Conservation (phyloP, 805 yeast species). For the Millerozyma miso region DNA sequence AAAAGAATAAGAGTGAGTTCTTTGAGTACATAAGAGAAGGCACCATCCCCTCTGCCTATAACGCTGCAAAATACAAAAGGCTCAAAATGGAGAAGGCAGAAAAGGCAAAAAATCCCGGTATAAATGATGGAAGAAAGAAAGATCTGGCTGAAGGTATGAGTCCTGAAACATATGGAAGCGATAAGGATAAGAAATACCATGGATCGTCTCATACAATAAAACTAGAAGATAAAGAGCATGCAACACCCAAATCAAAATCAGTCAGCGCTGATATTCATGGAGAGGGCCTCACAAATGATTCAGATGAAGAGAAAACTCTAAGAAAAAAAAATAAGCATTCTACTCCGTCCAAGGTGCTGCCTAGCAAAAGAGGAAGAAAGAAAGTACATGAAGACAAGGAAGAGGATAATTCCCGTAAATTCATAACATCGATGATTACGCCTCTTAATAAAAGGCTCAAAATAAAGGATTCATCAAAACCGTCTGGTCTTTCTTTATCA, state of each 20-base stretch:
- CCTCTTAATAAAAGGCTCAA: slow-evolving; percentile 9
- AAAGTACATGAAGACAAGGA: slow-evolving; percentile 4
- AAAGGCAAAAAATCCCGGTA: slow-evolving; percentile 4
- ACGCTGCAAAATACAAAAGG: slow-evolving; percentile 4
- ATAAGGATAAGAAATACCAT: not conserved
- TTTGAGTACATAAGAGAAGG: slow-evolving; percentile 22
- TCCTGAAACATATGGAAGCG: not conserved
- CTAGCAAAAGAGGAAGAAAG: slow-evolving; percentile 5
- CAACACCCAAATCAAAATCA: not conserved
- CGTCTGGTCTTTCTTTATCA: slow-evolving; percentile 9
- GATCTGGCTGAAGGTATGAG: not conserved
- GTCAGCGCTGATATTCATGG: not conserved
- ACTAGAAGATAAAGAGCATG: not conserved
- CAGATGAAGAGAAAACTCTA: slow-evolving; percentile 7
- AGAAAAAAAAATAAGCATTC: slow-evolving; percentile 2
- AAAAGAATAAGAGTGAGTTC: slow-evolving; percentile 24
- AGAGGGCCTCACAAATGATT: not conserved
- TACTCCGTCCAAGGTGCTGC: not conserved
- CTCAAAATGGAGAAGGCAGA: slow-evolving; percentile 6
- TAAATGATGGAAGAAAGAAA: not conserved
- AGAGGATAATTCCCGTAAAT: slow-evolving; percentile 6
- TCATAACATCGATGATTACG: slow-evolving; percentile 6
- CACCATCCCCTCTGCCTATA: slow-evolving; percentile 24
- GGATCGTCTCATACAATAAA: not conserved
- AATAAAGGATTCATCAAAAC: slow-evolving; percentile 8